Conservation (phyloP, 1,139 yeast species). For the Wickerhamiella infanticola region DNA sequence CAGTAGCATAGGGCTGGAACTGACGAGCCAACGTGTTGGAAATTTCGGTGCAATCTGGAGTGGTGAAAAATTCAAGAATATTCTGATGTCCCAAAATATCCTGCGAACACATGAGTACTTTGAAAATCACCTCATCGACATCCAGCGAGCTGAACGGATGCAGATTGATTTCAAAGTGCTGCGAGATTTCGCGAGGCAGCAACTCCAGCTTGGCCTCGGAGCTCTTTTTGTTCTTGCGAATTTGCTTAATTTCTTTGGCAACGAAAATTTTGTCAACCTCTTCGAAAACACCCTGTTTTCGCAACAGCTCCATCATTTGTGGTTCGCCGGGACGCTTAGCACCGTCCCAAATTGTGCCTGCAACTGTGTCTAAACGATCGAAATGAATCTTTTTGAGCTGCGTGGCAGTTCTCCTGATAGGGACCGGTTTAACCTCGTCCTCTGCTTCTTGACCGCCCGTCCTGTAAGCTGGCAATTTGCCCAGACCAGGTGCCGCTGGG, state of each 20-base stretch:
- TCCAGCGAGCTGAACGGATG: constrained; percentile 56
- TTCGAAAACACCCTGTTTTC: constrained; percentile 54
- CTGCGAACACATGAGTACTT: constrained; percentile 55
- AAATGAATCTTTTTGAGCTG: constrained; percentile 88
- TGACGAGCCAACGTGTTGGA: constrained; percentile 49
- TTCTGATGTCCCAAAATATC: constrained; percentile 54
- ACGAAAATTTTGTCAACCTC: constrained; percentile 72
- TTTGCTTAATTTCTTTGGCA: constrained; percentile 37
- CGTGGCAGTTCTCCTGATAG: constrained; percentile 37
- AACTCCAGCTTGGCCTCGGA: constrained; percentile 38
- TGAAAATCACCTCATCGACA: constrained; percentile 47
- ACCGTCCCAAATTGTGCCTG: constrained; percentile 58
- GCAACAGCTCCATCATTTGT: constrained; percentile 37
- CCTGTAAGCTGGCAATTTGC: not conserved
- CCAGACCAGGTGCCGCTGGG: not conserved
- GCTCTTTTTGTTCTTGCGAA: constrained; percentile 22
- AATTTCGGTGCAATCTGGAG: constrained; percentile 57
- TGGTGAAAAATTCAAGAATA: constrained; percentile 67
- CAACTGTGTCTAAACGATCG: constrained; percentile 58
- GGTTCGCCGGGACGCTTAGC: constrained; percentile 33
- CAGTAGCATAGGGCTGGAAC: constrained; percentile 56
- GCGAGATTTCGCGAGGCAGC: constrained; percentile 67
- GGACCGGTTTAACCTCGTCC: not conserved
- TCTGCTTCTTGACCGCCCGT: not conserved
- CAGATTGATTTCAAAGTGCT: constrained; percentile 82